Evolutionary conservation across 257 asterid species (phyloP), one percentile per base, ranked within the genome.

Genomic region (Petunia axillaris): DNA sequence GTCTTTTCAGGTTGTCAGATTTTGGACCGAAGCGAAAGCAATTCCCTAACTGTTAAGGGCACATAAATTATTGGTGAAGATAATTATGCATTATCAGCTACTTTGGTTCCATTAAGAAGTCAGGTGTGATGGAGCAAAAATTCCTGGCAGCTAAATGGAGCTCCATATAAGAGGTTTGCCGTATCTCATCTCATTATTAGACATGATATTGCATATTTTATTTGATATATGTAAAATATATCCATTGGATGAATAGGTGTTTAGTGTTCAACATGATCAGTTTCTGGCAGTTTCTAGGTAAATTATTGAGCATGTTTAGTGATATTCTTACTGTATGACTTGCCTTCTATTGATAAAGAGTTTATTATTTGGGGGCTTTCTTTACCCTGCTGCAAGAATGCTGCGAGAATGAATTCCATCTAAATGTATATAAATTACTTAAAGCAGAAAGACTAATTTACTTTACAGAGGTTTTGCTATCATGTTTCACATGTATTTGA

Each of bases 41-140:
- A 90, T 85, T 92, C 99, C 64, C 92, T 95, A 66, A 89, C 92
- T 6, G 94, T 91, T 77, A 94, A 90, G 83, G 98, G 99, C 77
- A 97, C 99, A 76, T 92, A 87, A 81, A 78, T 83, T 78, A 94
- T 96, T 85, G 98, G 94, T 62, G 91, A 92, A 89, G 98, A 96
- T 82, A 92, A 90, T 85, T 95, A 91, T 84, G 91, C 97, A 81
- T 86, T 96, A 85, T 83, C 97, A 50, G 91, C 89, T 85, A 83
- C 90, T 85, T 87, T 96, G 87, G 87, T 89, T 79, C 99, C 98
- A 25, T 67, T 96, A 50, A 92, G 87, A 85, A 87, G 84, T 25
- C 50, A 85, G 91, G 84, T 82, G 83, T 65, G 89, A 86, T 63
- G 93, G 85, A 82, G 84, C 90, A 60, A 86, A 89, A 65, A 85